phyloP scores from a whole-genome alignment of 108 stramenopile genomes.

The Skeletonema potamos region DNA sequence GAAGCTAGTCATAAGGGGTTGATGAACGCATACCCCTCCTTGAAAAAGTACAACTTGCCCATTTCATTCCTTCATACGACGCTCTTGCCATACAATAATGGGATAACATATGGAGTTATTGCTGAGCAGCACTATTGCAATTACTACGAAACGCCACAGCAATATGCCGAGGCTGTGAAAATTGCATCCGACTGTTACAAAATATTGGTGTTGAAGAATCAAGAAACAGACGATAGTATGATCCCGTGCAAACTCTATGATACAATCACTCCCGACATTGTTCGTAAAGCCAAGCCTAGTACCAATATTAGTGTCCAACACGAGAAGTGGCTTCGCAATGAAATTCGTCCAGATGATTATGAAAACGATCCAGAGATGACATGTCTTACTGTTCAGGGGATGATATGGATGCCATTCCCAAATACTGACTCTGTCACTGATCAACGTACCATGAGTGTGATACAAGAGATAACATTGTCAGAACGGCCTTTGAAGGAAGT shows the following conservation, averaged over 20 bases:
- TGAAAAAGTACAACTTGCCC: not conserved
- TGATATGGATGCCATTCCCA: not conserved
- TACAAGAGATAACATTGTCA: not conserved
- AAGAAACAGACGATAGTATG: not conserved
- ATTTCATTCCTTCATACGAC: not conserved
- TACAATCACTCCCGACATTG: not conserved
- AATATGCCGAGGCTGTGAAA: not conserved
- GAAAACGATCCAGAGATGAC: not conserved
- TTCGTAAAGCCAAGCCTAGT: not conserved
- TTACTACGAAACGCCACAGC: not conserved
- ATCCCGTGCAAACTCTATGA: not conserved
- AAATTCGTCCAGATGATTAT: not conserved
- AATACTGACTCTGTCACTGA: not conserved
- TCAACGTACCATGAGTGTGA: not conserved
- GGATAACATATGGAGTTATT: not conserved
- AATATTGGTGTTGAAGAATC: not conserved
- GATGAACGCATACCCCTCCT: not conserved
- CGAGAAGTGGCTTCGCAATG: not conserved
- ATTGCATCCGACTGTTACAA: not conserved
- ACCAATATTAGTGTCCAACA: not conserved
- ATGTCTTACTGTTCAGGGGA: not conserved
- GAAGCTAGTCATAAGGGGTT: not conserved
- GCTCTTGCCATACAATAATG: not conserved
- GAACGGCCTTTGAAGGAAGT: not conserved
- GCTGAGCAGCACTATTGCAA: not conserved